phyloP scores from a whole-genome alignment of 2,329 filamentous ascomycete species.

The Cladobotryum mycophilum region DNA sequence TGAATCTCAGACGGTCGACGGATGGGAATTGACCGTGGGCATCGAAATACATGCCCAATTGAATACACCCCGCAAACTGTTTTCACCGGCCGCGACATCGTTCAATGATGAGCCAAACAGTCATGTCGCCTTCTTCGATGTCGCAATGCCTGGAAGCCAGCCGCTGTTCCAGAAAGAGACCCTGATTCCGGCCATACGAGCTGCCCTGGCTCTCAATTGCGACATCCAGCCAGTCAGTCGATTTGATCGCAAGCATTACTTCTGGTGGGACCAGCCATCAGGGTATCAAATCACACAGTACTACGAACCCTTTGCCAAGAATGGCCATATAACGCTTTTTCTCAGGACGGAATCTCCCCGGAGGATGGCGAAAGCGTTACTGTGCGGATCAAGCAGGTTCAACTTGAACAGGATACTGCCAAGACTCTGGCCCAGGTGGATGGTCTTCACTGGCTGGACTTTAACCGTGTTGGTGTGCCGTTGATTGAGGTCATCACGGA shows the following conservation, averaged over 20 bases:
- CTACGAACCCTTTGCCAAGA: conserved; percentile 64
- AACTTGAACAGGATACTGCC: conserved; percentile 96
- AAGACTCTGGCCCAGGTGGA: conserved; percentile 79
- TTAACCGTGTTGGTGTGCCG: conserved; percentile 87
- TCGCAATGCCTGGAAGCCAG: conserved; percentile 83
- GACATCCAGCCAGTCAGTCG: conserved; percentile 67
- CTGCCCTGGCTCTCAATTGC: conserved; percentile 79
- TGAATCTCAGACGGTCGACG: conserved; percentile 47
- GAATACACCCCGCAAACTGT: conserved; percentile 83
- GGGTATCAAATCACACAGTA: conserved; percentile 99
- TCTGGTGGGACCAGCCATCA: conserved; percentile 95
- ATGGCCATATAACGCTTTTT: conserved; percentile 66
- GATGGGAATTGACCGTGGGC: conserved; percentile 91
- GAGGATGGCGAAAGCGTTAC: conserved; percentile 64
- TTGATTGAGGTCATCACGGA: conserved; percentile 93
- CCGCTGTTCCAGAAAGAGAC: conserved; percentile 78
- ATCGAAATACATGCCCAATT: conserved; percentile 97
- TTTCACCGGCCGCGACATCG: conserved; percentile 65
- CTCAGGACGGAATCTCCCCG: conserved; percentile 72
- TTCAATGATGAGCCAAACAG: conserved; percentile 69
- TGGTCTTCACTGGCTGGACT: conserved; percentile 74
- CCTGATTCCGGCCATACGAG: conserved; percentile 82
- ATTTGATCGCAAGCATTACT: conserved; percentile 98
- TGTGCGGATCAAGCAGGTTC: conserved; percentile 85
- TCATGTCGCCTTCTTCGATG: conserved; percentile 84